Evolutionary conservation across 2,329 filamentous ascomycete genomes (phyloP).

Genomic region (Cercospora berteroae): DNA sequence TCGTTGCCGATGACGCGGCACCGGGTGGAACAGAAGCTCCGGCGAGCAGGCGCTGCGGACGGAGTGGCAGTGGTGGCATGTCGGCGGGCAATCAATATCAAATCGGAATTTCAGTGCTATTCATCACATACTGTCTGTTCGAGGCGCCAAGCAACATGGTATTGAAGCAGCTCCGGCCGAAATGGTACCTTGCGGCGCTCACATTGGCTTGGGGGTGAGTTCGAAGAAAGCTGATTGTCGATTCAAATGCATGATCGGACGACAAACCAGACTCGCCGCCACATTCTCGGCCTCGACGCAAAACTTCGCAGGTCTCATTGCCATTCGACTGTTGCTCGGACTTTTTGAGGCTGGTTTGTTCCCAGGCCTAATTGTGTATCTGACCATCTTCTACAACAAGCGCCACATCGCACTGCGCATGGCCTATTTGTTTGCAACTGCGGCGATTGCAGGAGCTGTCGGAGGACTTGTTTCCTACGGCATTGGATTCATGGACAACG

Average conservation of each 20-base stretch:
- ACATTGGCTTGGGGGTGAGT: conserved; percentile 12
- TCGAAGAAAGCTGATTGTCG: neutral
- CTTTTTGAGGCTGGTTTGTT: conserved; percentile 23
- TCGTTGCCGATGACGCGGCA: neutral
- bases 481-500: conserved; percentile 64
- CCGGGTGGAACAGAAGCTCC: neutral
- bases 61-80: neutral
- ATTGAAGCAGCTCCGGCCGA: conserved; percentile 16
- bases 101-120: conserved; percentile 21
- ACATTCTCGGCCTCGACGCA: conserved; percentile 12
- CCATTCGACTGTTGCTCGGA: conserved; percentile 19
- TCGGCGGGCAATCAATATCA: conserved; percentile 14
- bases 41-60: neutral
- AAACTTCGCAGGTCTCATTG: conserved; percentile 12
- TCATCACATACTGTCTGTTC: conserved; percentile 23
- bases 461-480: conserved; percentile 71
- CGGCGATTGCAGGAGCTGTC: conserved; percentile 67
- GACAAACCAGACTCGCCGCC: neutral
- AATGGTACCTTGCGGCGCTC: conserved; percentile 10
- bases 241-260: neutral
- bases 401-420: conserved; percentile 68
- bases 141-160: conserved; percentile 19
- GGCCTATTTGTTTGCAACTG: conserved; percentile 68
- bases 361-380: conserved; percentile 45
- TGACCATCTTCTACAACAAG: conserved; percentile 74